phyloP scores from a whole-genome alignment of 2,329 filamentous ascomycete species.

The Aspergillus sp. region DNA sequence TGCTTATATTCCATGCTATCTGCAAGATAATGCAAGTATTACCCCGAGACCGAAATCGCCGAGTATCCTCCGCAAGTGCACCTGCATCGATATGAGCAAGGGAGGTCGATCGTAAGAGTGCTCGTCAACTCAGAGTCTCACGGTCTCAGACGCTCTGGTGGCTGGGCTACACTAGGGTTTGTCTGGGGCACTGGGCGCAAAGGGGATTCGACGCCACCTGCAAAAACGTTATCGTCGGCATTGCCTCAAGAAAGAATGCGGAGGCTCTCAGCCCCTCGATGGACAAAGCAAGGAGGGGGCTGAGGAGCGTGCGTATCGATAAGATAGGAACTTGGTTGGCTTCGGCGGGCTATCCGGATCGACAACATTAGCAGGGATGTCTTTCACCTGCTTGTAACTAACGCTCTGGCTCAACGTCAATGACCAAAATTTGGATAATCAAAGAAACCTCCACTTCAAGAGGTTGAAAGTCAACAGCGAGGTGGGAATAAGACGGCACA shows the following conservation, averaged over 20 bases:
- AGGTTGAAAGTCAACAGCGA: too few species aligned
- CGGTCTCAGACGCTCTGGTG: not conserved
- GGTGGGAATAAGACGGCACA: not conserved
- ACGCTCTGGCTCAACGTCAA: not conserved
- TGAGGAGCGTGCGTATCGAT: slow-evolving; percentile 1
- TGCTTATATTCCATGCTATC: not conserved
- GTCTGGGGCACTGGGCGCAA: not conserved
- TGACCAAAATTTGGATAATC: not conserved
- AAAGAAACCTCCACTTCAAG: too few species aligned
- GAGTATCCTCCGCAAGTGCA: not conserved
- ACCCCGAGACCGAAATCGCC: not conserved
- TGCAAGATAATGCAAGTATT: not conserved
- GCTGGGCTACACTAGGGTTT: not conserved
- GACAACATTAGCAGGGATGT: not conserved
- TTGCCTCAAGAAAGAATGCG: not conserved
- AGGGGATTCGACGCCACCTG: not conserved
- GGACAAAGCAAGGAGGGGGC: slow-evolving; percentile 3
- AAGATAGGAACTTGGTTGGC: not conserved
- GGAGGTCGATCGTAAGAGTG: not conserved
- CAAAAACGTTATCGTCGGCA: not conserved
- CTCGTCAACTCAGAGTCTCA: not conserved
- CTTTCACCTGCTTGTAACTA: not conserved
- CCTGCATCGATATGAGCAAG: not conserved
- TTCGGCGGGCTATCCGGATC: not conserved
- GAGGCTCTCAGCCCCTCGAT: not conserved